These are phyloP conservation scores for Boletellus emodensis DNA, from an alignment of 768 basidiomycete genomes.

Conservation along the genomic window DNA sequence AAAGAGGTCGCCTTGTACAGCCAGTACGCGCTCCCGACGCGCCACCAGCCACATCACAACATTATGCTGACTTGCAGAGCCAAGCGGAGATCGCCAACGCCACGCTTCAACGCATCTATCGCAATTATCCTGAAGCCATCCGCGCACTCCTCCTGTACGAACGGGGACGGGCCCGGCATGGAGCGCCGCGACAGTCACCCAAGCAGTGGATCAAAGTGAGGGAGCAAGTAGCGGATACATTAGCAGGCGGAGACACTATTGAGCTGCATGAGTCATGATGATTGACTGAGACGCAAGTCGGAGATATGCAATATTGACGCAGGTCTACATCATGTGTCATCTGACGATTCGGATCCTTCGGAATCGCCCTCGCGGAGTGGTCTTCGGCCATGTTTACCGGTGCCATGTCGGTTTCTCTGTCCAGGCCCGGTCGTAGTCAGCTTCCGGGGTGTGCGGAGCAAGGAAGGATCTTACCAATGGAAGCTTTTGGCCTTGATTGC, in stretches of 20 bases:
- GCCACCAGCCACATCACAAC: constrained; percentile 7
- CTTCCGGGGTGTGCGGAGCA: constrained; percentile 19
- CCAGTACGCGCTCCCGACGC: constrained; percentile 32
- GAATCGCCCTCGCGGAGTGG: constrained; percentile 56
- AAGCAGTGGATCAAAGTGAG: constrained; percentile 19
- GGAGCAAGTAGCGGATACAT: constrained; percentile 21
- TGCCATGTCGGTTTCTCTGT: constrained; percentile 79
- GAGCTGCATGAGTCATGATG: constrained; percentile 21
- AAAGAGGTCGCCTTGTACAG: constrained; percentile 46
- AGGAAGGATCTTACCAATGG: constrained; percentile 59
- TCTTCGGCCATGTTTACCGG: constrained; percentile 55
- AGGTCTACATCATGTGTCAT: constrained; percentile 37
- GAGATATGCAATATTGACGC: constrained; percentile 9
- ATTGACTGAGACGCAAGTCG: constrained; percentile 10
- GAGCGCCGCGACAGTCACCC: constrained; percentile 11
- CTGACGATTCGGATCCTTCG: constrained; percentile 68
- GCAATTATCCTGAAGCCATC: constrained; percentile 48
- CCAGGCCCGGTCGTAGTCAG: constrained; percentile 19
- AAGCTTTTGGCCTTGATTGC: constrained; percentile 86
- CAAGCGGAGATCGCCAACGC: constrained; percentile 33
- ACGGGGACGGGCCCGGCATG: constrained; percentile 26
- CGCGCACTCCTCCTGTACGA: constrained; percentile 33
- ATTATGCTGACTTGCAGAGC: constrained; percentile 21
- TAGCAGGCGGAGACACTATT: constrained; percentile 21
- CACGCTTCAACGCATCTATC: constrained; percentile 45